Base-by-base conservation (phyloP, 2,329 filamentous ascomycete genomes). In the Paradendryphiella salina region DNA sequence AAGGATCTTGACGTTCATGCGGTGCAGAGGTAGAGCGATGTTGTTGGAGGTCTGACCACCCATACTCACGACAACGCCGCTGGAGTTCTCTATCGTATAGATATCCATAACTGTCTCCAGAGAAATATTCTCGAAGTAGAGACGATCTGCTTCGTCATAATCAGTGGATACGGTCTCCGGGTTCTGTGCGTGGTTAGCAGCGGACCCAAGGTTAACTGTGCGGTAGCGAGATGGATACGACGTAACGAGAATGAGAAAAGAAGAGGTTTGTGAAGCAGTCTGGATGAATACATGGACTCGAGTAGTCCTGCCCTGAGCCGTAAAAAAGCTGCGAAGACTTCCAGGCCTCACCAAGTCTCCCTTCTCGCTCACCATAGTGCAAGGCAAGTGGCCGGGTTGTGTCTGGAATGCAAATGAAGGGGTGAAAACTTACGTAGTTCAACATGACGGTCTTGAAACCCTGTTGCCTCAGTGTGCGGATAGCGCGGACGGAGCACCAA, bases 11-110 rank as follows among this genome's bases (percentile, higher is more conserved):
- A 96, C 89, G 56, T 95, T 94, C 41, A 91, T 82, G 58, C 93
- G 88, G 73, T 92, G 86, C 15, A 99, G 82, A 3, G 90, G 89
- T 42, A 97, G 81, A 1, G 94, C 91, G 65, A 99, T 96, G 79
- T 97, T 97, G 82, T 97, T 97, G 2, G 94, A 93, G 0, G 90
- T 96, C 73, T 99, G 94, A 7, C 94, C 94, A 76, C 94, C 93
- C 90, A 97, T 96, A 44, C 91, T 93, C 53, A 96, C 89, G 40
- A 97, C 84, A 2, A 97, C 88, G 67, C 94, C 94, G 60, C 82
- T 86, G 0, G 92, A 85, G 20, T 80, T 81, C 76, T 99, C 94
- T 32, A 95, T 77, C 67, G 94, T 85, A 74, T 97, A 97, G 62
- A 97, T 96, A 67, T 97, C 93, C 14, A 97, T 80, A 0, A 97